A percentile compares a stretch with the other conserved stretches of the same genome.
Evolutionary conservation across 345 rosid species (phyloP).

Genomic region (Eucalyptus rudis): DNA sequence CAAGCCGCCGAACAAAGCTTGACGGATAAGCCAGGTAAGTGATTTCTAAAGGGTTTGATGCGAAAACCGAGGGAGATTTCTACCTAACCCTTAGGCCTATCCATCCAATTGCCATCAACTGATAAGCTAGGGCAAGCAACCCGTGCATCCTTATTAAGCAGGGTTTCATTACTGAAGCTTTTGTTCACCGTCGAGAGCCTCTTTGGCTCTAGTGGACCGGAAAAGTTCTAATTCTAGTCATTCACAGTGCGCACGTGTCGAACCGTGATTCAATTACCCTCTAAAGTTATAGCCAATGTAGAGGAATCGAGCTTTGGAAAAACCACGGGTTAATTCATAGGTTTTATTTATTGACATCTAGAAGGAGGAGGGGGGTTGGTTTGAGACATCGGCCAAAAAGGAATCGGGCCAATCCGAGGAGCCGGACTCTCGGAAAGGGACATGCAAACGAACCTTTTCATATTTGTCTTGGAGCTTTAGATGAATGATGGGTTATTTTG

Average conservation of each 20-base stretch:
- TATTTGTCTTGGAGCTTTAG: neutral
- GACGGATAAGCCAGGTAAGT: neutral
- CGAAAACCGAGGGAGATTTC: neutral
- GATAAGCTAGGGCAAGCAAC: neutral
- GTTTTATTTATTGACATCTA: neutral
- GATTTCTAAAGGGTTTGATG: neutral
- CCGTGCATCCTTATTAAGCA: neutral
- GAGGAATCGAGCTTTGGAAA: neutral
- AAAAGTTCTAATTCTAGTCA: neutral
- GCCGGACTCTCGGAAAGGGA: neutral
- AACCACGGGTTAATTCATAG: neutral
- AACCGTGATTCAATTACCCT: neutral
- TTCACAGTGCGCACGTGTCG: fast-evolving
- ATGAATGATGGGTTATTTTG: neutral
- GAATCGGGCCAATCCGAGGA: neutral
- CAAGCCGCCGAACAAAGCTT: neutral
- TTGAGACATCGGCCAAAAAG: neutral
- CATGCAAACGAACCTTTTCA: neutral
- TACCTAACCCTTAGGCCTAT: neutral
- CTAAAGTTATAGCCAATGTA: neutral
- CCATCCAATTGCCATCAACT: neutral
- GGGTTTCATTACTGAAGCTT: neutral
- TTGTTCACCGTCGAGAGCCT: neutral
- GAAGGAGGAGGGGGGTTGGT: neutral
- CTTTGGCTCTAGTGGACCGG: neutral